Conservation (phyloP, 164 flowering plant species). For the Vitis rotundifolia region DNA sequence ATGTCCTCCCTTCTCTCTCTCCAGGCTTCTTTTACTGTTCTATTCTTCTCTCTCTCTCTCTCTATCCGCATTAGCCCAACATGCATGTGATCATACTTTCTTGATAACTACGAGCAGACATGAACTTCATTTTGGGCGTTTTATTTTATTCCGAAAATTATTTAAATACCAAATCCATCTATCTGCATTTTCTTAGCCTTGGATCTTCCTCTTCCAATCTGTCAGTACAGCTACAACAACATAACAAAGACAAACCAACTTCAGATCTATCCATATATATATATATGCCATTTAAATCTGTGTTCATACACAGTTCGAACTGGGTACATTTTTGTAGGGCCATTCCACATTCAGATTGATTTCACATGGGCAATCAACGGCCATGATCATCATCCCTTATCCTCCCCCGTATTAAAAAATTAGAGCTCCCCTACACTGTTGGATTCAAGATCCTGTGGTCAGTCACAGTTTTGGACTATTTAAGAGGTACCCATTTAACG, state of each 20-base stretch:
- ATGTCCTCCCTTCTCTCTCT: conserved; percentile 22
- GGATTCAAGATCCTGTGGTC: conserved; percentile 18
- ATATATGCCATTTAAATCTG: too few species aligned
- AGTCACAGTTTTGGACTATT: conserved; percentile 14
- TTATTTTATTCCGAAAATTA: neutral
- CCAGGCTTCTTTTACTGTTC: neutral
- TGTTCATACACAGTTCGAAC: neutral
- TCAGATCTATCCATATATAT: too few species aligned
- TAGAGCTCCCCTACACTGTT: neutral
- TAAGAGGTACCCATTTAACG: conserved; percentile 25
- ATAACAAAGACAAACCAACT: too few species aligned
- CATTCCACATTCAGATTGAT: neutral
- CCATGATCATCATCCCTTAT: conserved; percentile 11
- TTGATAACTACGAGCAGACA: conserved; percentile 21
- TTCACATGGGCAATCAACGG: conserved; percentile 18
- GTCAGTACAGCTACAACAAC: conserved; percentile 8
- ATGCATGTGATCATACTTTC: conserved; percentile 20
- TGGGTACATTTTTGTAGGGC: conserved; percentile 9
- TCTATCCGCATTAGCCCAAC: conserved; percentile 13
- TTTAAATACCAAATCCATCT: neutral
- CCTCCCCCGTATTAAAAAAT: too few species aligned
- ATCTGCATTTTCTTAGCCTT: too few species aligned
- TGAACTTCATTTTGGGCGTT: conserved; percentile 1
- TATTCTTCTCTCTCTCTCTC: neutral
- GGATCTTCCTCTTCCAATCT: conserved; percentile 11